These are phyloP conservation scores for Lophium mytilinum DNA, from an alignment of 495 filamentous ascomycete genomes.

Conservation along the genomic window DNA sequence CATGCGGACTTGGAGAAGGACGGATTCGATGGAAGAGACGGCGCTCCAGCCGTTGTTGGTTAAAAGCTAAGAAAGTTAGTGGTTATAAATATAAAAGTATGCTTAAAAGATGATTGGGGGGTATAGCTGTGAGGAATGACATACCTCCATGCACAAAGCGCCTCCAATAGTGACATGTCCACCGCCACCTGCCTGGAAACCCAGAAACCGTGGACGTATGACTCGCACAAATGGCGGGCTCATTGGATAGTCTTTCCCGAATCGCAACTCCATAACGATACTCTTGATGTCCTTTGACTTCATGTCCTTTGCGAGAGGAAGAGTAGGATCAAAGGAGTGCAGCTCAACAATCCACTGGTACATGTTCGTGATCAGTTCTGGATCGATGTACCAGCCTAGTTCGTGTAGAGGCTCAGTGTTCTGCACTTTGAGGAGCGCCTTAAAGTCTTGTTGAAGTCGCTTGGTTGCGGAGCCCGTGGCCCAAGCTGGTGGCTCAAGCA, in stretches of 20 bases:
- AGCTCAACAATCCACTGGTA: conserved; percentile 94
- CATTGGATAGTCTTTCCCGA: conserved; percentile 64
- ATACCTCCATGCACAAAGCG: conserved; percentile 75
- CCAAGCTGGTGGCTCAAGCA: conserved; percentile 57
- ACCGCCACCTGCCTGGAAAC: conserved; percentile 64
- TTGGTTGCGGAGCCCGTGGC: conserved; percentile 58
- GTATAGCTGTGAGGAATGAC: neutral
- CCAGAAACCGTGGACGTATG: conserved; percentile 70
- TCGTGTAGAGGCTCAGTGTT: conserved; percentile 52
- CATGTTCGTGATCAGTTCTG: conserved; percentile 52
- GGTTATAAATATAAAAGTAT: neutral
- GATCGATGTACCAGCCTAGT: conserved; percentile 80
- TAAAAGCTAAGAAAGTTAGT: conserved; percentile 43
- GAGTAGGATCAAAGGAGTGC: conserved; percentile 63
- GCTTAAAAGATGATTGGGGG: neutral
- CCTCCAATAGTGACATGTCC: conserved; percentile 87
- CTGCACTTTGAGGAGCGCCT: conserved; percentile 55
- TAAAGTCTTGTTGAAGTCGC: conserved; percentile 55
- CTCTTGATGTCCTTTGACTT: conserved; percentile 50
- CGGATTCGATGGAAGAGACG: conserved; percentile 63
- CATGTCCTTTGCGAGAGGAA: conserved; percentile 73
- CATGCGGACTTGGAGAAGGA: conserved; percentile 75
- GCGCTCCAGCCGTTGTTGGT: conserved; percentile 79
- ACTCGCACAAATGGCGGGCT: conserved; percentile 80
- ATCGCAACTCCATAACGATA: conserved; percentile 75